Percentiles rank a stretch among this genome's conserved stretches.
Evolutionary conservation across 306 rosid genomes (phyloP).

Genomic region (Lablab purpureus): DNA sequence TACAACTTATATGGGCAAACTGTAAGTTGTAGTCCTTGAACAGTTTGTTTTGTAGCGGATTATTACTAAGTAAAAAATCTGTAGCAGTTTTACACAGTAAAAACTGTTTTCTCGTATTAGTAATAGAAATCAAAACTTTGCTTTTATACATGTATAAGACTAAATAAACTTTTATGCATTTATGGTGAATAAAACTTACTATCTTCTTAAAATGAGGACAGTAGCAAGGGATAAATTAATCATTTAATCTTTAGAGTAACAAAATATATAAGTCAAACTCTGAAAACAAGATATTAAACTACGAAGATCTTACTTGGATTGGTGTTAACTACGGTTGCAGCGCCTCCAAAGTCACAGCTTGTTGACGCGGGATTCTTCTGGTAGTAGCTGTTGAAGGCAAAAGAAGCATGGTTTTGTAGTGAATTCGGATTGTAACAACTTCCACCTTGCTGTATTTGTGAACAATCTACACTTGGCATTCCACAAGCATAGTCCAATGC

Average conservation of each 20-base stretch:
- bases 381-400: conserved; percentile 86
- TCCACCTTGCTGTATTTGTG: conserved; percentile 84
- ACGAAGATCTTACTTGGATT: conserved; percentile 76
- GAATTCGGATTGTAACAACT: conserved; percentile 78
- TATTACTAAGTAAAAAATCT: no score
- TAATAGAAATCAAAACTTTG: neutral
- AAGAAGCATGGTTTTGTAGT: conserved; percentile 86
- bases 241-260: neutral
- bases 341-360: conserved; percentile 93
- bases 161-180: neutral
- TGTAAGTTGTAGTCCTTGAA: neutral
- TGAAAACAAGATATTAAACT: neutral
- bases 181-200: neutral
- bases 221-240: neutral
- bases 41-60: neutral
- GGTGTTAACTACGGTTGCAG: conserved; percentile 65
- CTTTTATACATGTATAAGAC: neutral
- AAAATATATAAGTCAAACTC: neutral
- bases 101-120: neutral
- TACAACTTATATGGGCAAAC: neutral
- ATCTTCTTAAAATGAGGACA: neutral
- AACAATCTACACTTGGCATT: conserved; percentile 64
- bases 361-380: conserved; percentile 81
- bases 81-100: neutral
- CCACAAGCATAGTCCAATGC: conserved; percentile 97